phyloP scores from a whole-genome alignment of 2,329 filamentous ascomycete genomes.

The Aspergillus cejpii region DNA sequence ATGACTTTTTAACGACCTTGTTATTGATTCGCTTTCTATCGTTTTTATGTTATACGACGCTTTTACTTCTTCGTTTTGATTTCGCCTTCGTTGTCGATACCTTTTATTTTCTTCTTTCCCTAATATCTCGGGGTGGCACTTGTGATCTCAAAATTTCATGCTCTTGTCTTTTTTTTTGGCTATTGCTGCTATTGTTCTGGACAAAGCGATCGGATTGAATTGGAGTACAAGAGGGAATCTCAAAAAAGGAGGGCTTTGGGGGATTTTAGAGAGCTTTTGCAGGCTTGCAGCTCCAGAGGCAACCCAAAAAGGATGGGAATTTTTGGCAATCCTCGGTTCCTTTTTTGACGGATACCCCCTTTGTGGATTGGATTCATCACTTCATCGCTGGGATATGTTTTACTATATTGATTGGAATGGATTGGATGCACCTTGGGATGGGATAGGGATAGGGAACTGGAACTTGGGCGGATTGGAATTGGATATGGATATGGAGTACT shows the following conservation, averaged over 20 bases:
- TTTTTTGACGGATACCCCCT: neutral
- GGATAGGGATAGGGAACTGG: slow-evolving; percentile 1
- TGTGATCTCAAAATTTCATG: slow-evolving; percentile 1
- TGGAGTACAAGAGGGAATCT: neutral
- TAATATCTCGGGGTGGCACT: slow-evolving; percentile 9
- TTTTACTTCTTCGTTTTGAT: slow-evolving; percentile 1
- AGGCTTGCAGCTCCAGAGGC: neutral
- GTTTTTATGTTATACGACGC: slow-evolving; percentile 18
- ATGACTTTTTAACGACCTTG: neutral
- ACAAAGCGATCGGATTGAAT: slow-evolving; percentile 4
- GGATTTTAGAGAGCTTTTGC: neutral
- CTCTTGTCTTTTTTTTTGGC: neutral
- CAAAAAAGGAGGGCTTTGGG: neutral
- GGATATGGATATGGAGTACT: no score
- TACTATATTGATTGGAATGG: neutral
- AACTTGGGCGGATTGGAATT: no score
- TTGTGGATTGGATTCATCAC: neutral
- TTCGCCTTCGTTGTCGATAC: slow-evolving; percentile 9
- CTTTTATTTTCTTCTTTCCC: slow-evolving; percentile 1
- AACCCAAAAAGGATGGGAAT: neutral
- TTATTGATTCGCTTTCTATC: neutral
- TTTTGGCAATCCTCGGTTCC: no score
- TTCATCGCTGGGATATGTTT: neutral
- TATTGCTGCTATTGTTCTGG: slow-evolving; percentile 1
- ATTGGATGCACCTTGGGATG: neutral